These are phyloP conservation scores for Gracilaria gracilis DNA, from an alignment of 23 red algal genomes.

Conservation along the genomic window DNA sequence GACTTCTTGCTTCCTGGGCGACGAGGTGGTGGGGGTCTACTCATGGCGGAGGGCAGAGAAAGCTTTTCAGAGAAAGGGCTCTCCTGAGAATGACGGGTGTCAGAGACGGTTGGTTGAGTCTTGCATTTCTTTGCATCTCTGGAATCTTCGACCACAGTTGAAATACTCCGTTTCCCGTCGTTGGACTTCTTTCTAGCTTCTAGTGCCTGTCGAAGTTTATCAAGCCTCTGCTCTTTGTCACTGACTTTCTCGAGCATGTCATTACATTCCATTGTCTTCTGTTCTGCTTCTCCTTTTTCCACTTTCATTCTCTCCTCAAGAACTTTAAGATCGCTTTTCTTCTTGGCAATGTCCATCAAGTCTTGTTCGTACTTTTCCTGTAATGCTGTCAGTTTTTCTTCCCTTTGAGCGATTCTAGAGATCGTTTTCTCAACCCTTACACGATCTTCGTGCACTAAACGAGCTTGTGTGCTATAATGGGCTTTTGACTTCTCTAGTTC, in stretches of 20 bases:
- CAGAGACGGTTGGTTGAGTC: not conserved
- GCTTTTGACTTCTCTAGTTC: not conserved
- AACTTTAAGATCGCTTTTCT: conserved; percentile 1
- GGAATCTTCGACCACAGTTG: not conserved
- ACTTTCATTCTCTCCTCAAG: conserved; percentile 8
- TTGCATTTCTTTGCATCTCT: not conserved
- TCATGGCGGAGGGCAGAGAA: conserved; percentile 13
- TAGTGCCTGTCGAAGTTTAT: not conserved
- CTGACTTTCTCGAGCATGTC: not conserved
- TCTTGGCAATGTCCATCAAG: not conserved
- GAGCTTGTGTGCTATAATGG: not conserved
- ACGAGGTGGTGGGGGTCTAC: not conserved
- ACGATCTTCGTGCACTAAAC: not conserved
- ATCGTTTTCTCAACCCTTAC: not conserved
- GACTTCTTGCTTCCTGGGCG: not conserved
- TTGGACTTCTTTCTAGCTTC: not conserved
- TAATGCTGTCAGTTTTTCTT: not conserved
- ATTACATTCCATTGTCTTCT: not conserved
- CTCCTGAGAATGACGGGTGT: not conserved
- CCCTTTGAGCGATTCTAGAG: conserved; percentile 10
- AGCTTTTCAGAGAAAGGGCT: not conserved
- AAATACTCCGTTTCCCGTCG: conserved; percentile 14
- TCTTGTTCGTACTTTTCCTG: not conserved
- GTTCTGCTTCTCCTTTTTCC: not conserved
- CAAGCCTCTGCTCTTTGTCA: conserved; percentile 3